Evolutionary conservation across 163 green algal species (phyloP).

Genomic region (Smithsoniella earleae): DNA sequence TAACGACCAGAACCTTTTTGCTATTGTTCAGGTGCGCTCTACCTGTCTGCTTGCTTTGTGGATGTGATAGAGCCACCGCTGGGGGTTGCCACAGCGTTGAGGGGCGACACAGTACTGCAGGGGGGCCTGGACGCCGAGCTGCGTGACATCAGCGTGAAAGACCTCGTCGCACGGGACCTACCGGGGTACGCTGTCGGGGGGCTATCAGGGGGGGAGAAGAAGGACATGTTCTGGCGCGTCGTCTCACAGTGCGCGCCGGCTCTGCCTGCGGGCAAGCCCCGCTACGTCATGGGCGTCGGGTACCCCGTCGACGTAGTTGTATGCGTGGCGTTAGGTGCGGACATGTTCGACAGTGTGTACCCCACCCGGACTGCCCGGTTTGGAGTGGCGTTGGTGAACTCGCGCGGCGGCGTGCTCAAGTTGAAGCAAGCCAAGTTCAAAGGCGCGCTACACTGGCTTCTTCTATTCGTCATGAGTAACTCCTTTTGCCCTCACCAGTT

Average conservation of each 20-base stretch:
- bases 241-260: slow-evolving; percentile 68
- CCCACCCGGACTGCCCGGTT: slow-evolving; percentile 89
- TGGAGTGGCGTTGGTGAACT: slow-evolving; percentile 74
- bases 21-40: slow-evolving; percentile 55
- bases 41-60: too few relatives aligned
- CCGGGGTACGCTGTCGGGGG: slow-evolving; percentile 91
- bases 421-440: slow-evolving; percentile 60
- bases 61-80: too few relatives aligned
- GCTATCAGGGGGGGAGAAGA: slow-evolving; percentile 83
- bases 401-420: slow-evolving; percentile 58
- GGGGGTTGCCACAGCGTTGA: too few relatives aligned
- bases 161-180: slow-evolving; percentile 54
- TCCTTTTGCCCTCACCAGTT: background rate
- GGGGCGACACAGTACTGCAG: too few relatives aligned
- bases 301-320: slow-evolving; percentile 93
- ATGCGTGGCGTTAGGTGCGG: slow-evolving; percentile 83
- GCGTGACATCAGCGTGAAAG: slow-evolving; percentile 63
- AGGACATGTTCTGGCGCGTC: slow-evolving; percentile 70
- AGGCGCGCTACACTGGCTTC: background rate
- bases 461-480: slow-evolving; percentile 53
- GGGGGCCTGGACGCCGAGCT: slow-evolving; percentile 69
- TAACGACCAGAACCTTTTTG: slow-evolving; percentile 84
- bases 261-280: slow-evolving; percentile 60
- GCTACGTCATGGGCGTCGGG: slow-evolving; percentile 88
- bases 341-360: slow-evolving; percentile 97